These are phyloP conservation scores for Penicillium brevicompactum DNA, from an alignment of 2,329 filamentous ascomycete genomes.

Conservation along the genomic window DNA sequence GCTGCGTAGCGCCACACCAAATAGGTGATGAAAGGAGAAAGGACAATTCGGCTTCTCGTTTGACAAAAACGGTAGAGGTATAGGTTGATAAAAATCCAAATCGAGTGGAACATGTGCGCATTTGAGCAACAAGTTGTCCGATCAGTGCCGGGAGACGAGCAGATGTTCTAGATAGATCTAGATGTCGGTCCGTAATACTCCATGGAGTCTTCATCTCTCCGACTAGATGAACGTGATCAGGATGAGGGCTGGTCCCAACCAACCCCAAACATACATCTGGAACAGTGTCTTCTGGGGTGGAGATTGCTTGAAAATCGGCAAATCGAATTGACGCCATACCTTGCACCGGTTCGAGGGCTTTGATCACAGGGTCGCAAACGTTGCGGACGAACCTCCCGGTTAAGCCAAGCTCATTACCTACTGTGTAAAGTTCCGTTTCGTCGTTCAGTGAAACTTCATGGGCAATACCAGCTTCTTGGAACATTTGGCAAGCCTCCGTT, in stretches of 20 bases:
- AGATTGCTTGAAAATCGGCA: background rate
- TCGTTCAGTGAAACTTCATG: background rate
- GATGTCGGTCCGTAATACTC: background rate
- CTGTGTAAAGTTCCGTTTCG: background rate
- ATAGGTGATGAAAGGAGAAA: conserved; percentile 5
- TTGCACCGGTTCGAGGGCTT: background rate
- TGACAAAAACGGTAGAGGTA: conserved; percentile 4
- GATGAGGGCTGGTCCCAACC: background rate
- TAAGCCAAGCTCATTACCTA: background rate
- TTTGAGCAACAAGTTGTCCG: conserved; percentile 3
- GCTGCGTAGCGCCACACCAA: background rate
- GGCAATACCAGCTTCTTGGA: background rate
- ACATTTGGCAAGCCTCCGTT: background rate
- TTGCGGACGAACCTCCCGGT: background rate
- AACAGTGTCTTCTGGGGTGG: background rate
- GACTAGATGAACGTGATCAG: background rate
- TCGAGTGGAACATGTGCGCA: background rate
- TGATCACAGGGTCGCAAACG: background rate
- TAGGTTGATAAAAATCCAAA: conserved; percentile 6
- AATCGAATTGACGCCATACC: background rate
- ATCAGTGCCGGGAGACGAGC: background rate
- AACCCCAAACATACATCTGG: background rate
- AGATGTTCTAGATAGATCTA: background rate
- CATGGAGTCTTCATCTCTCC: background rate
- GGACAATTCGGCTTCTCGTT: conserved; percentile 1